phyloP scores from a whole-genome alignment of 2,329 filamentous ascomycete species.

The Microcera coccophila region DNA sequence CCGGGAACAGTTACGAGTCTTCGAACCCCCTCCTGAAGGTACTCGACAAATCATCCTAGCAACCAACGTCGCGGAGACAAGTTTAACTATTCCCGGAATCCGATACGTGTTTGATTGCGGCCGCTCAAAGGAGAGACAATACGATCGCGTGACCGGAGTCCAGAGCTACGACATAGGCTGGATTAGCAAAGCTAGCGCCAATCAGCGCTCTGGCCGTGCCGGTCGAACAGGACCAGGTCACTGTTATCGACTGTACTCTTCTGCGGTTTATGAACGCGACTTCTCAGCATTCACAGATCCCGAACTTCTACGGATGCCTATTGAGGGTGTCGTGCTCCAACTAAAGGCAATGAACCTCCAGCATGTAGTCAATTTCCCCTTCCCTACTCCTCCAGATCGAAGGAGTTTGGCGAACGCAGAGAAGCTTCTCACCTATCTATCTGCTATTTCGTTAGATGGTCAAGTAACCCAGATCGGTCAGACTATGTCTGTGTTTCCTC shows the following conservation, averaged over 20 bases:
- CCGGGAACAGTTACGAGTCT: conserved; percentile 85
- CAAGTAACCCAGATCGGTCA: conserved; percentile 75
- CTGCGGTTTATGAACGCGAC: conserved; percentile 86
- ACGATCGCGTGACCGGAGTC: conserved; percentile 82
- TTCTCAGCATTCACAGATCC: conserved; percentile 83
- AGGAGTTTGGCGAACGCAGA: conserved; percentile 77
- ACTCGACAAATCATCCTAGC: conserved; percentile 83
- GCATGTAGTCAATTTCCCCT: conserved; percentile 89
- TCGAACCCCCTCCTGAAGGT: conserved; percentile 77
- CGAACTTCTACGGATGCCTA: conserved; percentile 84
- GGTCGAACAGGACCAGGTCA: conserved; percentile 94
- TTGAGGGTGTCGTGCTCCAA: conserved; percentile 88
- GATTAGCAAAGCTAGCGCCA: conserved; percentile 96
- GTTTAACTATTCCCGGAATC: conserved; percentile 91
- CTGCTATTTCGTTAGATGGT: conserved; percentile 68
- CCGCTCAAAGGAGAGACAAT: conserved; percentile 85
- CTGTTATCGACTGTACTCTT: conserved; percentile 92
- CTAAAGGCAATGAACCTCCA: conserved; percentile 93
- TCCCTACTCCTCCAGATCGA: conserved; percentile 82
- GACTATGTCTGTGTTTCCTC: conserved; percentile 81
- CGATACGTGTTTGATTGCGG: conserved; percentile 95
- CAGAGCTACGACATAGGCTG: conserved; percentile 94
- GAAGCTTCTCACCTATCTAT: conserved; percentile 78
- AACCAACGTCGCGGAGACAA: conserved; percentile 96
- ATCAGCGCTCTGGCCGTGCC: conserved; percentile 86